These are phyloP conservation scores for Coemansia pectinata DNA, from an alignment of 192 early-diverging fungal species.

Conservation along the genomic window DNA sequence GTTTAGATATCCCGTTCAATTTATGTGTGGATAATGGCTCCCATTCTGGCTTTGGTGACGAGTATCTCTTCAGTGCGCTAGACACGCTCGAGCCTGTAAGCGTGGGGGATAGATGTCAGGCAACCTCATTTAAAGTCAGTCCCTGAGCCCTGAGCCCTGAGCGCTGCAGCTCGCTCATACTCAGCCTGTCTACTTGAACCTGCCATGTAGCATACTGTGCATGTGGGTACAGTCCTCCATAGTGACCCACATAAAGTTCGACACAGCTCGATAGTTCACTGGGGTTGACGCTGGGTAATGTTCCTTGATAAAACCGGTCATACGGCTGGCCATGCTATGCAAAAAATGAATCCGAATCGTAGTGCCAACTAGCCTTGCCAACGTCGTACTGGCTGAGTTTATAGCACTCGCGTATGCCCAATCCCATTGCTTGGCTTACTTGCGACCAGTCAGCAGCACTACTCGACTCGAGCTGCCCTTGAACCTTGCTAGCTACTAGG, in stretches of 20 bases:
- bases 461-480: background rate
- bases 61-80: background rate
- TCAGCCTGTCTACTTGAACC: constrained; percentile 9
- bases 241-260: constrained; percentile 25
- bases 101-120: constrained; percentile 3
- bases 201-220: background rate
- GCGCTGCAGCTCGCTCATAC: background rate
- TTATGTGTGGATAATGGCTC: background rate
- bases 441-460: constrained; percentile 6
- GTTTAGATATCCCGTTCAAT: background rate
- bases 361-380: constrained; percentile 11
- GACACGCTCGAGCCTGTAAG: background rate
- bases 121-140: constrained; percentile 1
- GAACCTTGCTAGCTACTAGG: background rate
- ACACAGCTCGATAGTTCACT: constrained; percentile 13
- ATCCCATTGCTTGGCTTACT: background rate
- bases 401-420: constrained; percentile 1
- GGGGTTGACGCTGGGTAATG: constrained; percentile 4
- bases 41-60: background rate
- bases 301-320: constrained; percentile 7
- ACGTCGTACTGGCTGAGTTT: background rate
- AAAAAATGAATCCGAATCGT: constrained; percentile 11
- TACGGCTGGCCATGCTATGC: background rate
- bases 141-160: background rate
- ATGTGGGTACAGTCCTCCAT: constrained; percentile 12